Evolutionary conservation across 345 rosid species (phyloP).

Genomic region (Populus euphratica): DNA sequence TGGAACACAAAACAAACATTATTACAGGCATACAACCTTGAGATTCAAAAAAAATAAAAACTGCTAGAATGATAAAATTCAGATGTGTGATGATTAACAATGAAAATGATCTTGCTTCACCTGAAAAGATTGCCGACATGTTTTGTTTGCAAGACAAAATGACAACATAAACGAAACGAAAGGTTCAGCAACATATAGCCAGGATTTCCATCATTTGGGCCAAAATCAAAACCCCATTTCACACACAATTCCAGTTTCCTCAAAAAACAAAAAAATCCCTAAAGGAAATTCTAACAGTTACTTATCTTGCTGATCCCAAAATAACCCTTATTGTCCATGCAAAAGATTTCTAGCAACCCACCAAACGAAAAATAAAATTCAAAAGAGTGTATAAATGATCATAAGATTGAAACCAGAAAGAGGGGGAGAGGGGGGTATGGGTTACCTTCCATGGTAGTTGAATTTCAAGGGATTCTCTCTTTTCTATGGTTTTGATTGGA

Average conservation of each 20-base stretch:
- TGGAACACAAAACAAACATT: neutral
- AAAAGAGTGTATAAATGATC: slow-evolving; percentile 11
- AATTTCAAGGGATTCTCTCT: slow-evolving; percentile 6
- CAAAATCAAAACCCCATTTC: neutral
- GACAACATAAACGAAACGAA: neutral
- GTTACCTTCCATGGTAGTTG: slow-evolving; percentile 36
- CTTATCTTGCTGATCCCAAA: neutral
- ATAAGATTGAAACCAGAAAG: slow-evolving; percentile 6
- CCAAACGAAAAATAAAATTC: neutral
- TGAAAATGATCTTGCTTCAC: slow-evolving; percentile 3
- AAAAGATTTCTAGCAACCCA: neutral
- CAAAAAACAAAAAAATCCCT: neutral
- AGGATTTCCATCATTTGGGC: neutral
- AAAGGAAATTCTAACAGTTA: neutral
- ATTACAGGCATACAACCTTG: neutral
- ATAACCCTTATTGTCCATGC: neutral
- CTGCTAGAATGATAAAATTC: neutral
- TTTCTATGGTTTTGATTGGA: slow-evolving; percentile 10
- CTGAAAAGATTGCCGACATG: neutral
- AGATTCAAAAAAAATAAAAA: neutral
- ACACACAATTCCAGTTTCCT: neutral
- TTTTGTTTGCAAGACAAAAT: neutral
- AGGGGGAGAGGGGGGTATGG: neutral
- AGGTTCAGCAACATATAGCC: neutral
- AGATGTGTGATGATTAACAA: neutral